These are phyloP conservation scores for Flammula alnicola DNA, from an alignment of 1,284 basidiomycete genomes.

Conservation along the genomic window DNA sequence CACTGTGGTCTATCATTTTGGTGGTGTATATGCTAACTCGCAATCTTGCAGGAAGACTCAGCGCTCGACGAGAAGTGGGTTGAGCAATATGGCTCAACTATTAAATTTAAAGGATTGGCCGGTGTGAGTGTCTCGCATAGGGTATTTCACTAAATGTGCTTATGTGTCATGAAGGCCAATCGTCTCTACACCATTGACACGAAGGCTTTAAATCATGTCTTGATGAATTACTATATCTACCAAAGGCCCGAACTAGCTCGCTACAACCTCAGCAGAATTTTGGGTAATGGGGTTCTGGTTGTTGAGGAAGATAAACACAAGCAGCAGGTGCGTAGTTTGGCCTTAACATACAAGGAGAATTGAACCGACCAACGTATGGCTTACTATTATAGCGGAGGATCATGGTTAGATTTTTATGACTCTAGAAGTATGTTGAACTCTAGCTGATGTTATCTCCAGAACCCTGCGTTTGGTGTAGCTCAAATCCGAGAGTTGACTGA, in stretches of 20 bases:
- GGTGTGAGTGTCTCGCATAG: constrained; percentile 42
- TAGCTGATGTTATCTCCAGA: constrained; percentile 37
- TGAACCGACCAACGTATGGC: too few relatives aligned
- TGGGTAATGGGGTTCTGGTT: constrained; percentile 55
- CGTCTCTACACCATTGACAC: constrained; percentile 52
- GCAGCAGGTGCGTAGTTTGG: constrained; percentile 47
- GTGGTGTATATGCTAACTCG: not conserved
- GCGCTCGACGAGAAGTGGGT: constrained; percentile 60
- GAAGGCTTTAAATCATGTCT: constrained; percentile 53
- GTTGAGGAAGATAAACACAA: constrained; percentile 55
- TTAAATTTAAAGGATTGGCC: constrained; percentile 51
- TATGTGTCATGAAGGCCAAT: constrained; percentile 33
- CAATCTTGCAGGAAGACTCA: constrained; percentile 40
- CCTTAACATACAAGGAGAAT: too few relatives aligned
- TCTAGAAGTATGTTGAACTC: not conserved
- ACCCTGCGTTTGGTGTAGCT: constrained; percentile 61
- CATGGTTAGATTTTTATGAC: constrained; percentile 38
- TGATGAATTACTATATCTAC: constrained; percentile 51
- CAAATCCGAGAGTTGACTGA: constrained; percentile 59
- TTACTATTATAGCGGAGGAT: constrained; percentile 43
- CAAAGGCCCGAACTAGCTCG: constrained; percentile 47
- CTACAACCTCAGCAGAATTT: constrained; percentile 38
- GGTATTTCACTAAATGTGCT: not conserved
- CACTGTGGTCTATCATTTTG: not conserved
- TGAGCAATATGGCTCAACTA: constrained; percentile 53